These are phyloP conservation scores for Lactarius sanguifluus DNA, from an alignment of 768 basidiomycete species.

Conservation along the genomic window DNA sequence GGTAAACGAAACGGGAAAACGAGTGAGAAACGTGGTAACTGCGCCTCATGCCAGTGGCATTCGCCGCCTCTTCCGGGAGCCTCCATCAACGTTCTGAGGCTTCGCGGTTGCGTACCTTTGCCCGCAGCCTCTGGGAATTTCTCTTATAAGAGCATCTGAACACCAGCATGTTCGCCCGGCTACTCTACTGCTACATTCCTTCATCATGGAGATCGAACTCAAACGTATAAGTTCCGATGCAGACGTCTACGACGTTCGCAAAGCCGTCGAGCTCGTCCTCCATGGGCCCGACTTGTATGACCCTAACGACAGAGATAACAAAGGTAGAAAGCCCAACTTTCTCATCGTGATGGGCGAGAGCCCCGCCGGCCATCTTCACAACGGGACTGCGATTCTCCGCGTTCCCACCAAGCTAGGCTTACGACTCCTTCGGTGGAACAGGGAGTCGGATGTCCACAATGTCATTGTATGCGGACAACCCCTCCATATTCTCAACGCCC, in stretches of 20 bases:
- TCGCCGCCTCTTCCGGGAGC: not conserved
- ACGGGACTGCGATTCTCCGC: slow-evolving; percentile 47
- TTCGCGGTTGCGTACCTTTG: not conserved
- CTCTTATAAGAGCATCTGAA: not conserved
- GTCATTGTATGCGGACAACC: slow-evolving; percentile 32
- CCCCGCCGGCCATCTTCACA: slow-evolving; percentile 53
- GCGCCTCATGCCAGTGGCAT: not conserved
- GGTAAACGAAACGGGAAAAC: not conserved
- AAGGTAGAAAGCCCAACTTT: slow-evolving; percentile 53
- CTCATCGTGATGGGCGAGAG: slow-evolving; percentile 53
- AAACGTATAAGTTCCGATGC: slow-evolving; percentile 39
- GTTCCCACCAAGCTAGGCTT: slow-evolving; percentile 38
- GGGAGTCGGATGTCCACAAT: slow-evolving; percentile 34
- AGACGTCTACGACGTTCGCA: slow-evolving; percentile 56
- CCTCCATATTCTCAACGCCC: slow-evolving; percentile 27
- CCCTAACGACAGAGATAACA: slow-evolving; percentile 36
- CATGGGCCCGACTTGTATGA: slow-evolving; percentile 51
- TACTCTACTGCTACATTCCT: not conserved
- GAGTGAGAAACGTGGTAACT: not conserved
- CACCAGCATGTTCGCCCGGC: not conserved
- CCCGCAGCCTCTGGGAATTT: not conserved
- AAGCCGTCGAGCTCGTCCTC: slow-evolving; percentile 53
- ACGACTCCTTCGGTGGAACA: slow-evolving; percentile 49
- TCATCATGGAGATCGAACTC: slow-evolving; percentile 42
- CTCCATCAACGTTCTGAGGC: slow-evolving; percentile 30